Percentiles rank a stretch among this genome's conserved stretches.
phyloP scores from a whole-genome alignment of 805 yeast genomes.

The Kodamaea kaohsiungensis region DNA sequence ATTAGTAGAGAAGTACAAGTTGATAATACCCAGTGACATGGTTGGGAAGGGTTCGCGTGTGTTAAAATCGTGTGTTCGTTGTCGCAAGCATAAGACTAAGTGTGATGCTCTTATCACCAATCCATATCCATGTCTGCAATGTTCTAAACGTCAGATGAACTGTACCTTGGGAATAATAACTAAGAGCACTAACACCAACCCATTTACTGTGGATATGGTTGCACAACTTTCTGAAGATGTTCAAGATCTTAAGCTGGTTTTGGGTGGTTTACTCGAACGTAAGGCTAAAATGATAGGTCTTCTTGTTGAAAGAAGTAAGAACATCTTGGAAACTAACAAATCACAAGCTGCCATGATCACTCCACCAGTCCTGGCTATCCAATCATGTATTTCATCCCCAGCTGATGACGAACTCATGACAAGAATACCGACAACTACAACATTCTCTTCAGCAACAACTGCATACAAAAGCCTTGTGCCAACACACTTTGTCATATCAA shows the following conservation, averaged over 20 bases:
- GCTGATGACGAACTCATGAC: not conserved
- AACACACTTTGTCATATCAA: not conserved
- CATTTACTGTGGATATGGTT: constrained; percentile 29
- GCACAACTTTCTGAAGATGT: constrained; percentile 30
- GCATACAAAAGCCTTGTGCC: constrained; percentile 4
- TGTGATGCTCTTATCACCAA: constrained; percentile 56
- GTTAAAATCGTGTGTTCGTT: constrained; percentile 58
- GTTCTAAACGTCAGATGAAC: constrained; percentile 49
- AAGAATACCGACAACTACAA: not conserved
- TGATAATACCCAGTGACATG: constrained; percentile 12
- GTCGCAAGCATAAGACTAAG: constrained; percentile 66
- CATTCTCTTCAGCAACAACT: not conserved
- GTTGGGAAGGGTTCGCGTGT: constrained; percentile 12
- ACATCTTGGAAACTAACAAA: not conserved
- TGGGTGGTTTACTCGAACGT: constrained; percentile 25
- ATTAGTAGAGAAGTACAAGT: constrained; percentile 11
- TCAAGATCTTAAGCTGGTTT: constrained; percentile 18
- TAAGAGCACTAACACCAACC: not conserved
- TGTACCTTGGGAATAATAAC: constrained; percentile 57
- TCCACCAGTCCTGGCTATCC: constrained; percentile 16
- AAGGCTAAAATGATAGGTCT: constrained; percentile 19
- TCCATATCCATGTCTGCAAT: constrained; percentile 60
- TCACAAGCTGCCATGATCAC: not conserved
- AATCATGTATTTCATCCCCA: constrained; percentile 14
- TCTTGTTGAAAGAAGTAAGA: constrained; percentile 12